These are phyloP conservation scores for Gracilaria gracilis DNA, from an alignment of 23 red algal species.

Conservation along the genomic window DNA sequence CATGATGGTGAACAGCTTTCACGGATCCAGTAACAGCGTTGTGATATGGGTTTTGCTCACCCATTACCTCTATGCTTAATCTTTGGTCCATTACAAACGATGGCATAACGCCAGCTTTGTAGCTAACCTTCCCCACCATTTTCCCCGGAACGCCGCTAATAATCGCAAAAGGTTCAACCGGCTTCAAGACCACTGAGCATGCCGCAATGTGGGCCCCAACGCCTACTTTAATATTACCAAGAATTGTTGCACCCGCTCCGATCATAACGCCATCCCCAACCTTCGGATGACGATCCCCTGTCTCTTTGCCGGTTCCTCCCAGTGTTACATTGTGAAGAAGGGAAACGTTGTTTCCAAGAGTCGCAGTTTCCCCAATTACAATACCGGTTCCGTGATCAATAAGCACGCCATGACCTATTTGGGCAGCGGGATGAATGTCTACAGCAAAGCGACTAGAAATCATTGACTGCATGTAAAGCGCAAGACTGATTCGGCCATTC, in stretches of 20 bases:
- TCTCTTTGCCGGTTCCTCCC: conserved; percentile 96
- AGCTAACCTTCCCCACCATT: conserved; percentile 79
- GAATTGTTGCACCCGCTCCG: conserved; percentile 93
- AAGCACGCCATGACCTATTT: conserved; percentile 86
- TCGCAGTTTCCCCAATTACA: conserved; percentile 97
- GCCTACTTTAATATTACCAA: conserved; percentile 96
- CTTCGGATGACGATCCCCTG: conserved; percentile 96
- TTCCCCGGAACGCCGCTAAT: conserved; percentile 96
- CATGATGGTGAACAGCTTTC: conserved; percentile 31
- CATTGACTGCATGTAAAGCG: conserved; percentile 93
- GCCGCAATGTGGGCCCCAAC: conserved; percentile 89
- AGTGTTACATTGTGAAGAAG: conserved; percentile 99
- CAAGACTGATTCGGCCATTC: conserved; percentile 67
- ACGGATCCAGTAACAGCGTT: conserved; percentile 71
- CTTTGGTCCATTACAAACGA: conserved; percentile 81
- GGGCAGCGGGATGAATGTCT: conserved; percentile 98
- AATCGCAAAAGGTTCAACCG: conserved; percentile 86
- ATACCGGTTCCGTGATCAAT: conserved; percentile 98
- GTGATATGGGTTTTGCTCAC: conserved; percentile 65
- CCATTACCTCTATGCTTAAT: conserved; percentile 69
- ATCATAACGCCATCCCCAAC: conserved; percentile 95
- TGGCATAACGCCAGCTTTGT: conserved; percentile 67
- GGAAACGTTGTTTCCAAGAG: conserved; percentile 89
- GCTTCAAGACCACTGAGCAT: conserved; percentile 95
- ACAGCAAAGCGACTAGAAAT: conserved; percentile 91